Percentiles rank a stretch among this genome's conserved stretches.
Conservation (phyloP, 2,329 filamentous ascomycete genomes). For the Geosmithia flava region DNA sequence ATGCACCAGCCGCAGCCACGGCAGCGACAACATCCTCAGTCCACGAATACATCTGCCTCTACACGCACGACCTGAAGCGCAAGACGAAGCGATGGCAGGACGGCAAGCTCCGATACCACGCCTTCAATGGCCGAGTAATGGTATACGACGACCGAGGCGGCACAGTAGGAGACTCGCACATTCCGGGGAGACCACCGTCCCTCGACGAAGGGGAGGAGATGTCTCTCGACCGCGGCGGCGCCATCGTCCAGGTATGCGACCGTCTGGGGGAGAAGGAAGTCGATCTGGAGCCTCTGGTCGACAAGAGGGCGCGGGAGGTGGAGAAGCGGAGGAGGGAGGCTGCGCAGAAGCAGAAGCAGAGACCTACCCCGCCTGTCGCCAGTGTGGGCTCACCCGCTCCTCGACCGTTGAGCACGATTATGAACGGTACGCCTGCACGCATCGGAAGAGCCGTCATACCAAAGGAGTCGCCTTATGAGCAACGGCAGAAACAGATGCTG, state of each 20-base stretch:
- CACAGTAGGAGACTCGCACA: constrained; percentile 76
- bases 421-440: constrained; percentile 13
- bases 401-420: constrained; percentile 26
- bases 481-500: constrained; percentile 3
- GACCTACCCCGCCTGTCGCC: not conserved
- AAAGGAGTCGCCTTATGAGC: constrained; percentile 19
- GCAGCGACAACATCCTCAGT: constrained; percentile 49
- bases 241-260: constrained; percentile 73
- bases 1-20: not conserved
- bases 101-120: constrained; percentile 76
- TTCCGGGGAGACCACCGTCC: constrained; percentile 49
- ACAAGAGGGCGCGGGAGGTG: constrained; percentile 51
- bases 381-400: constrained; percentile 8
- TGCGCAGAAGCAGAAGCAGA: constrained; percentile 18
- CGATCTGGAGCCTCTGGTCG: constrained; percentile 63
- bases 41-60: constrained; percentile 74
- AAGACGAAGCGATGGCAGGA: constrained; percentile 97
- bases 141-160: constrained; percentile 74
- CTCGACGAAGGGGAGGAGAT: constrained; percentile 75
- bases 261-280: constrained; percentile 61
- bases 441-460: constrained; percentile 20
- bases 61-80: constrained; percentile 70
- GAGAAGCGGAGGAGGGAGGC: constrained; percentile 32
- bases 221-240: constrained; percentile 59
- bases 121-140: constrained; percentile 86